These are phyloP conservation scores for Alisma plantagoaquatica DNA, from an alignment of 106 monocot species.

Conservation along the genomic window DNA sequence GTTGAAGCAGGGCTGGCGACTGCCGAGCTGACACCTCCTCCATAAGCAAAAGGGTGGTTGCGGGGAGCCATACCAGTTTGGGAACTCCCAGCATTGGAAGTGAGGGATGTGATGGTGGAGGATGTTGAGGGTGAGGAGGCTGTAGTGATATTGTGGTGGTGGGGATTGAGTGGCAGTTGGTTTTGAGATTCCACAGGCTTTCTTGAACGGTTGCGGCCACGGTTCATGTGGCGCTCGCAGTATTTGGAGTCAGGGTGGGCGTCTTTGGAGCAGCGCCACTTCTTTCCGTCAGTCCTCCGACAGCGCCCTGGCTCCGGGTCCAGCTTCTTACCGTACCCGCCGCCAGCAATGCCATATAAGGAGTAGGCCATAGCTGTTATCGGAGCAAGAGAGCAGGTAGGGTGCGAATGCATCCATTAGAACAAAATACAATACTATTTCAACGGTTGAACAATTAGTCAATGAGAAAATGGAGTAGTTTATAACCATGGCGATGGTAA, in stretches of 20 bases:
- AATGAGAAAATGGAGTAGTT: too few species aligned
- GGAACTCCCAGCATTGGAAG: constrained; percentile 8
- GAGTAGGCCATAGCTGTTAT: constrained; percentile 54
- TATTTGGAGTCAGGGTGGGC: constrained; percentile 65
- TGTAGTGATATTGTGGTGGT: constrained; percentile 6
- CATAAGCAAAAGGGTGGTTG: too few species aligned
- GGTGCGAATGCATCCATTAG: too few species aligned
- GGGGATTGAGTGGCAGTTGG: constrained; percentile 34
- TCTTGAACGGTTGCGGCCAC: constrained; percentile 38
- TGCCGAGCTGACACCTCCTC: too few species aligned
- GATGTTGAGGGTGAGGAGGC: constrained; percentile 31
- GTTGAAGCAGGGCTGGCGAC: neutral
- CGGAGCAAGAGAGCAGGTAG: too few species aligned
- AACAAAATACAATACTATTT: too few species aligned
- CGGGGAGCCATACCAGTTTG: too few species aligned
- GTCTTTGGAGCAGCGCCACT: constrained; percentile 81
- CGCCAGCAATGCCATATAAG: too few species aligned
- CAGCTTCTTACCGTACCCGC: constrained; percentile 74
- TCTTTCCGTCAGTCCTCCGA: constrained; percentile 76
- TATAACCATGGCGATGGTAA: too few species aligned
- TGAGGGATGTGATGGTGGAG: constrained; percentile 26
- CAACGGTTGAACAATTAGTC: too few species aligned
- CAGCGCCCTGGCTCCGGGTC: constrained; percentile 77
- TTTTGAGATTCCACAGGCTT: constrained; percentile 46
- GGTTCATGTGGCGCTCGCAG: constrained; percentile 40